Conservation (phyloP, 768 basidiomycete species). For the Mrakia blollopis region DNA sequence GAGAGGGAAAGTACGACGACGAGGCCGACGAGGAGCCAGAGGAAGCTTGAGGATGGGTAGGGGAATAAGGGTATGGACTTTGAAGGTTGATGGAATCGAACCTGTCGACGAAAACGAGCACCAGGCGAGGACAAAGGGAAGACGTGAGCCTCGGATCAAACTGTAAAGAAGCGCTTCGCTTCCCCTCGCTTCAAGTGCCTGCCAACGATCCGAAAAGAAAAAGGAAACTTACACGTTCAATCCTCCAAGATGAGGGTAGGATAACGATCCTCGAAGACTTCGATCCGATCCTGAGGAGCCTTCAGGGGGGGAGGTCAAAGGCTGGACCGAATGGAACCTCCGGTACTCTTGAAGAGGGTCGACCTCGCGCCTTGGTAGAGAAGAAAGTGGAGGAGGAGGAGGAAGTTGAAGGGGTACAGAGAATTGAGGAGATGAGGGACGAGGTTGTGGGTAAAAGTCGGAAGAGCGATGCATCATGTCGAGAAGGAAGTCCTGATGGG, state of each 20-base stretch:
- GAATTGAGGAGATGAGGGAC: neutral
- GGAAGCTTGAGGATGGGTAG: neutral
- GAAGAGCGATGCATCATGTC: constrained; percentile 15
- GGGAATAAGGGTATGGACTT: constrained; percentile 2
- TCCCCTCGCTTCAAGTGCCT: neutral
- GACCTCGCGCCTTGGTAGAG: neutral
- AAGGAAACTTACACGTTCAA: neutral
- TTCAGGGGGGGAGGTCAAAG: neutral
- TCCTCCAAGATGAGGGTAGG: neutral
- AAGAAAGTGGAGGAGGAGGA: neutral
- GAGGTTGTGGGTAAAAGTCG: neutral
- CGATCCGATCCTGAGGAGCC: neutral
- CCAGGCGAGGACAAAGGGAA: neutral
- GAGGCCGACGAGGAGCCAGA: neutral
- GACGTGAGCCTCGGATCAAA: neutral
- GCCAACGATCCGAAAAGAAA: neutral
- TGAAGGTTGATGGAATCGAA: constrained; percentile 3
- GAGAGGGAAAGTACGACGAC: constrained; percentile 10
- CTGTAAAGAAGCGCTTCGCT: neutral
- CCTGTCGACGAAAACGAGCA: neutral
- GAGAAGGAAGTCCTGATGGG: neutral
- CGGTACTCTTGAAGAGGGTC: neutral
- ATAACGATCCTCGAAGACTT: neutral
- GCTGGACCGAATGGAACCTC: neutral
- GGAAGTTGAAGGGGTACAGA: neutral